Base-by-base conservation (phyloP, 345 rosid genomes). In the Syzygium jambos region DNA sequence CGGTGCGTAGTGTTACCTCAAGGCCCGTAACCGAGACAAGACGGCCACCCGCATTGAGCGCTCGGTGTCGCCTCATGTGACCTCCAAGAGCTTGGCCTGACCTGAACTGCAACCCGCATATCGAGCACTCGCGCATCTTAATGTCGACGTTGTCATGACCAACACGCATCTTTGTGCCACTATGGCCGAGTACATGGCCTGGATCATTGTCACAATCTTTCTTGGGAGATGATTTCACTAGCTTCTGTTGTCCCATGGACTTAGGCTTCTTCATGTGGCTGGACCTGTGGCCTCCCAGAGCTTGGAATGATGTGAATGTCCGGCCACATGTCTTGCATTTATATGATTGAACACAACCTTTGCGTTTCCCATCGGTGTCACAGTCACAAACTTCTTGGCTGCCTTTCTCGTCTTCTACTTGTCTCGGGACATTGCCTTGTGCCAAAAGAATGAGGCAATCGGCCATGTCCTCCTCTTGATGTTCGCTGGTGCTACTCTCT, bases 241-340 rank as follows among this genome's bases (percentile, higher is more conserved):
- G 15, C 46, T 84, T 84, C 43, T 84, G 25, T 16, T 7, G 43
- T 84, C 55, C 46, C 59, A 22, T 19, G 46, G 85, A 52, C 85
- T 52, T 84, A 8, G 55, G 59, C 59, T 84, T 84, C 85, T 84
- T 84, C 25, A 73, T 38, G 59, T 84, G 85, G 85, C 85, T 84
- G 38, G 85, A 52, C 25, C 85, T 84, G 59, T 84, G 85, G 22
- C 85, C 85, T 52, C 85, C 85, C 29, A 84, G 85, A 55, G 85
- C 85, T 84, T 84, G 85, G 85, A 84, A 84, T 10, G 85, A 84
- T 52, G 85, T 6, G 41, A 84, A 84, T 13, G 59, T 52, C 11
- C 85, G 85, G 30, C 43, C 43, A 46, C 85, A 84, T n/a, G 85
- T 84, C 59, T 84, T 84, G 85, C 85, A 84, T 38, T 52, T 84